Conservation (phyloP, 768 basidiomycete genomes). For the Xanthoconium stramineum region DNA sequence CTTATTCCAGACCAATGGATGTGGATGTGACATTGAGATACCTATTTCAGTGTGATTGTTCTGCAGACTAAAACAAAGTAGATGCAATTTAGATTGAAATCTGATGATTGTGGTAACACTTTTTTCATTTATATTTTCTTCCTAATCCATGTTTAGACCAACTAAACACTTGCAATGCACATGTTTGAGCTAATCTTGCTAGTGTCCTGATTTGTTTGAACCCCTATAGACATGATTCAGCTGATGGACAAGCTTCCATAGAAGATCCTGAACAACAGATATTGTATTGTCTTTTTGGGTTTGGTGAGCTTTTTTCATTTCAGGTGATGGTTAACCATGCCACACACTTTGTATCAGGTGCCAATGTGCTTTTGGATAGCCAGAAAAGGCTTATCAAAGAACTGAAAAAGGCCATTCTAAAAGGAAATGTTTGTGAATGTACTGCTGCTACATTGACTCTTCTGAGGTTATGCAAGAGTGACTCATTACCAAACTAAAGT, state of each 20-base stretch:
- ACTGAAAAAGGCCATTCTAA: slow-evolving; percentile 3
- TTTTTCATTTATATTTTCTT: not conserved
- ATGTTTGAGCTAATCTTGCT: slow-evolving; percentile 18
- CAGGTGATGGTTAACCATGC: not conserved
- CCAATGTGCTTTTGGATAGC: not conserved
- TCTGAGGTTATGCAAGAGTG: slow-evolving; percentile 21
- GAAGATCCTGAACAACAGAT: not conserved
- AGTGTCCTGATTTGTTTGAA: slow-evolving; percentile 9
- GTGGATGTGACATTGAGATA: too few relatives aligned
- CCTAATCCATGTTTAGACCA: not conserved
- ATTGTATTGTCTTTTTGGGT: slow-evolving; percentile 16
- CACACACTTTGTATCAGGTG: slow-evolving; percentile 2
- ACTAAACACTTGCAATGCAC: slow-evolving; percentile 3
- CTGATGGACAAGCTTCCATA: not conserved
- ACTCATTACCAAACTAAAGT: not conserved
- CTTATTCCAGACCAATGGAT: too few relatives aligned
- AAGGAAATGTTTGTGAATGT: slow-evolving; percentile 8
- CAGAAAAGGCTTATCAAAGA: slow-evolving; percentile 12
- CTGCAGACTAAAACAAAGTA: too few relatives aligned
- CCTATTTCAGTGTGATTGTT: too few relatives aligned
- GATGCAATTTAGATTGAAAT: too few relatives aligned
- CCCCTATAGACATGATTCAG: not conserved
- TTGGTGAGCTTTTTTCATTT: slow-evolving; percentile 5
- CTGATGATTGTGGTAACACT: not conserved
- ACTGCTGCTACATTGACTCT: slow-evolving; percentile 23